These are phyloP conservation scores for Friedmanniomyces simplex DNA, from an alignment of 495 filamentous ascomycete species.

Conservation along the genomic window DNA sequence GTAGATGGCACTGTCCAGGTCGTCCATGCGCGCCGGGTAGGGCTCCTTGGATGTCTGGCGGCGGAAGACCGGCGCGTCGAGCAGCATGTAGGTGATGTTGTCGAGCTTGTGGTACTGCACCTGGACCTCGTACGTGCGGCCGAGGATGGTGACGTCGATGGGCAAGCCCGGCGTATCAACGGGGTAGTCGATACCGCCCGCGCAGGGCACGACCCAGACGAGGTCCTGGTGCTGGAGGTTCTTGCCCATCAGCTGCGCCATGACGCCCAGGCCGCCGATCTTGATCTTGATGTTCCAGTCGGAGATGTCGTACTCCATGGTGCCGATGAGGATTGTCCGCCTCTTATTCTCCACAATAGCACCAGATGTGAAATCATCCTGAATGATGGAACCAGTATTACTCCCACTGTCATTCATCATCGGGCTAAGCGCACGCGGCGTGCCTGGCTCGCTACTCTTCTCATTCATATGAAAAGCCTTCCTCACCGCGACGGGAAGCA, in stretches of 20 bases:
- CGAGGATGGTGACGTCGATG: conserved; percentile 57
- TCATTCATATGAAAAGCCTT: not conserved
- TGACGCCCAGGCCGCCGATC: conserved; percentile 60
- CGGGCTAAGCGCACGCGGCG: not conserved
- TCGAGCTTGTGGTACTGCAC: conserved; percentile 55
- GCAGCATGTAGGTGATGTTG: conserved; percentile 63
- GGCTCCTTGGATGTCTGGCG: conserved; percentile 57
- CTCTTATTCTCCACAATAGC: conserved; percentile 24
- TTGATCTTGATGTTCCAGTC: conserved; percentile 66
- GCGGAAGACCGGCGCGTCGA: conserved; percentile 62
- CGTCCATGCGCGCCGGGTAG: conserved; percentile 65
- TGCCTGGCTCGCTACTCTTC: not conserved
- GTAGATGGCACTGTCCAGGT: conserved; percentile 60
- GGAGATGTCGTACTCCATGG: conserved; percentile 66
- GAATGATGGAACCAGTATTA: not conserved
- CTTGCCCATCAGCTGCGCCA: conserved; percentile 59
- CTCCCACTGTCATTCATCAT: not conserved
- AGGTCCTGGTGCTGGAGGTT: conserved; percentile 57
- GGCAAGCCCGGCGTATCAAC: conserved; percentile 48
- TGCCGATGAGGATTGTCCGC: conserved; percentile 53
- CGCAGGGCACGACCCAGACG: conserved; percentile 69
- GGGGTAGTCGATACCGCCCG: conserved; percentile 58
- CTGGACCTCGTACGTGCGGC: conserved; percentile 51
- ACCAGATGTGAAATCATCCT: conserved; percentile 4
- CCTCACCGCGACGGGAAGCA: conserved; percentile 8